Percentiles rank a stretch among this genome's conserved stretches.
Conservation (phyloP, 2,329 filamentous ascomycete genomes). For the Colletotrichum cordylinicola region DNA sequence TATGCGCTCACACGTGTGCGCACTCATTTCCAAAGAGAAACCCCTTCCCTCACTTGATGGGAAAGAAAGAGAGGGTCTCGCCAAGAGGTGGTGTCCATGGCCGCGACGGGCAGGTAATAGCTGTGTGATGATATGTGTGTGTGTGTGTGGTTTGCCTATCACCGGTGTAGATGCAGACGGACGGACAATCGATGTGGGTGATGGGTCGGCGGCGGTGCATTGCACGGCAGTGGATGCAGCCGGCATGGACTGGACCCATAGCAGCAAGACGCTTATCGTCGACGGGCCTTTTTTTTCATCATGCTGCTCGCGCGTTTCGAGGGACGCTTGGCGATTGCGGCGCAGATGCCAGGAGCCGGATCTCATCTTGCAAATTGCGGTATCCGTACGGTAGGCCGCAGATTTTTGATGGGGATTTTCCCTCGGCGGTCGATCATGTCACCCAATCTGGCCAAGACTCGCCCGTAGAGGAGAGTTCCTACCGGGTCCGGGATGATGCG, state of each 20-base stretch:
- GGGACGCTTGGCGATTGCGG: conserved; percentile 16
- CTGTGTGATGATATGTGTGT: neutral
- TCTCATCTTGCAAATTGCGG: neutral
- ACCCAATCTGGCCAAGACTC: conserved; percentile 18
- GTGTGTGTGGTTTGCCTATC: neutral
- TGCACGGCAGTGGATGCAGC: conserved; percentile 4
- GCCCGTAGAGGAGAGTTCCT: neutral
- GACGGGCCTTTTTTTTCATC: neutral
- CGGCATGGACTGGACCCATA: neutral
- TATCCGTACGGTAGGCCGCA: neutral
- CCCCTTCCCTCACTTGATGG: neutral
- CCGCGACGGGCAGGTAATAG: neutral
- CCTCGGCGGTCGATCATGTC: conserved; percentile 16
- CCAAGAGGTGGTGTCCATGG: conserved; percentile 6
- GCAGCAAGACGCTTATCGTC: conserved; percentile 2
- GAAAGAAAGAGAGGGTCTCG: neutral
- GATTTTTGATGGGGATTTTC: neutral
- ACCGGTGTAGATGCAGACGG: neutral
- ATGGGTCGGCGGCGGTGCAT: neutral
- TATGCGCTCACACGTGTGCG: neutral
- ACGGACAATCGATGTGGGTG: neutral
- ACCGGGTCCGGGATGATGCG: neutral
- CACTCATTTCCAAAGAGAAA: neutral
- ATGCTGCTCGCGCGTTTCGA: conserved; percentile 2
- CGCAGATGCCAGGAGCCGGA: neutral